Conservation (phyloP, 2,329 filamentous ascomycete species). For the Aspergillus calidoustus region DNA sequence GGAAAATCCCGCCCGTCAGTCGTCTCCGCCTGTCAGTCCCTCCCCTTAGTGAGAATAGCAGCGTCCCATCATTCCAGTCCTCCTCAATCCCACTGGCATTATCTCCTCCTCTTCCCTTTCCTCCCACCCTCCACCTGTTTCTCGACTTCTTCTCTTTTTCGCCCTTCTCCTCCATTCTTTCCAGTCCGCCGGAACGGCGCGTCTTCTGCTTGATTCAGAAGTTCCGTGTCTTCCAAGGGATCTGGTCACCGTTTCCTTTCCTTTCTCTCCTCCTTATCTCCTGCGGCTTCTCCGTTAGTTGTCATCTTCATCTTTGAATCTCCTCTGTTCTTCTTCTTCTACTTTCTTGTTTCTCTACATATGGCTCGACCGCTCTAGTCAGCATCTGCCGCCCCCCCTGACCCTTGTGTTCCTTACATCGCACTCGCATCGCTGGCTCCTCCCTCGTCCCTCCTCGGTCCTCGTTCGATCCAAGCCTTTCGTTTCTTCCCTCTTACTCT, state of each 20-base stretch:
- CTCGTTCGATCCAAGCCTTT: constrained; percentile 34
- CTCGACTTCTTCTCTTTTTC: constrained; percentile 28
- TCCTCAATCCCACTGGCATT: constrained; percentile 31
- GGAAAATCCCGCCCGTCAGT: constrained; percentile 28
- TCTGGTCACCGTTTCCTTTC: constrained; percentile 29
- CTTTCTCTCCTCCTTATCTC: constrained; percentile 24
- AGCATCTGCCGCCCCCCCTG: constrained; percentile 29
- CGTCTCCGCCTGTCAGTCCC: constrained; percentile 29
- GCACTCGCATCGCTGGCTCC: constrained; percentile 33
- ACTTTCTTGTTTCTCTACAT: constrained; percentile 30
- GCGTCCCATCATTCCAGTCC: constrained; percentile 30
- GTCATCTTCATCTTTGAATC: constrained; percentile 17
- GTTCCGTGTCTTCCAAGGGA: constrained; percentile 35
- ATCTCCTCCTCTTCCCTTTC: constrained; percentile 37
- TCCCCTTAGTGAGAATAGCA: constrained; percentile 23
- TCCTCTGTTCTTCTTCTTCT: constrained; percentile 16
- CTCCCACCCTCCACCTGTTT: constrained; percentile 24
- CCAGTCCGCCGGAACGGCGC: constrained; percentile 30
- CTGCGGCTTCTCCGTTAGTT: constrained; percentile 16
- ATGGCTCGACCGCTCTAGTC: constrained; percentile 38
- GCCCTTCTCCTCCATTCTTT: constrained; percentile 15
- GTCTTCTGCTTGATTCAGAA: constrained; percentile 35
- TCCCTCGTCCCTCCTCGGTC: constrained; percentile 26
- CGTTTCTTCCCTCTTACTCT: constrained; percentile 28
- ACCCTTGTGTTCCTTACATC: constrained; percentile 34